phyloP scores from a whole-genome alignment of 2,329 filamentous ascomycete species.

The Aureobasidium sp. region DNA sequence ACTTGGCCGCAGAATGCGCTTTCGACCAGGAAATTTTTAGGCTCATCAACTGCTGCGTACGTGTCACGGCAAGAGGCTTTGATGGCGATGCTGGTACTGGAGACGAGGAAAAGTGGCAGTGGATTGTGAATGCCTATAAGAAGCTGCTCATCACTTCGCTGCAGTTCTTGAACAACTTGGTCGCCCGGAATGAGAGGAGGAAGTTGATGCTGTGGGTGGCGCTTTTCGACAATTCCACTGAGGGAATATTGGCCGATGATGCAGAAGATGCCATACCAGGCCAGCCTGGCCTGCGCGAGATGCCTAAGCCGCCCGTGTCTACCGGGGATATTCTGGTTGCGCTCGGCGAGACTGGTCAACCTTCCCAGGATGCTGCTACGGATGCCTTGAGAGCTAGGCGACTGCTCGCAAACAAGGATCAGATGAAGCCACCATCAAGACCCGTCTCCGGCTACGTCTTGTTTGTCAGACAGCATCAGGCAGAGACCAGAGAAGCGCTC shows the following conservation, averaged over 20 bases:
- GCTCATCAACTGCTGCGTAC: slow-evolving; percentile 56
- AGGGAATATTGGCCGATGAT: slow-evolving; percentile 16
- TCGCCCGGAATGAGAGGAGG: slow-evolving; percentile 57
- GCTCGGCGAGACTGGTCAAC: slow-evolving; percentile 16
- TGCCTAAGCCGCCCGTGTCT: slow-evolving; percentile 18
- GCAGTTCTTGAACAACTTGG: slow-evolving; percentile 61
- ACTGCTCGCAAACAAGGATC: slow-evolving; percentile 10
- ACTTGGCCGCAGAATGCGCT: slow-evolving; percentile 53
- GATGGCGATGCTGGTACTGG: slow-evolving; percentile 56
- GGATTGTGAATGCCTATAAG: slow-evolving; percentile 59
- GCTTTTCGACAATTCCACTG: slow-evolving; percentile 45
- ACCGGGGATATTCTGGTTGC: slow-evolving; percentile 18
- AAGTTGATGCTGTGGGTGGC: slow-evolving; percentile 61
- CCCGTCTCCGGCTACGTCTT: slow-evolving; percentile 23
- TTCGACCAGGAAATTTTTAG: slow-evolving; percentile 57
- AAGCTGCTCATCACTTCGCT: slow-evolving; percentile 58
- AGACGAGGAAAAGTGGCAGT: slow-evolving; percentile 59
- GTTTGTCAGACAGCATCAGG: slow-evolving; percentile 21
- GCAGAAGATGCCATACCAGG: slow-evolving; percentile 1
- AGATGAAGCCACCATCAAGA: slow-evolving; percentile 14
- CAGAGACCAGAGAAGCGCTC: slow-evolving; percentile 15
- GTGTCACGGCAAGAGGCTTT: slow-evolving; percentile 57
- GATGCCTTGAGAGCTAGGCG: slow-evolving; percentile 15
- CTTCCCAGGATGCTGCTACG: slow-evolving; percentile 11
- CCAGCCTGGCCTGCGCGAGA: not conserved